These are phyloP conservation scores for Colletotrichum sp. DNA, from an alignment of 2,329 filamentous ascomycete species.

Conservation along the genomic window DNA sequence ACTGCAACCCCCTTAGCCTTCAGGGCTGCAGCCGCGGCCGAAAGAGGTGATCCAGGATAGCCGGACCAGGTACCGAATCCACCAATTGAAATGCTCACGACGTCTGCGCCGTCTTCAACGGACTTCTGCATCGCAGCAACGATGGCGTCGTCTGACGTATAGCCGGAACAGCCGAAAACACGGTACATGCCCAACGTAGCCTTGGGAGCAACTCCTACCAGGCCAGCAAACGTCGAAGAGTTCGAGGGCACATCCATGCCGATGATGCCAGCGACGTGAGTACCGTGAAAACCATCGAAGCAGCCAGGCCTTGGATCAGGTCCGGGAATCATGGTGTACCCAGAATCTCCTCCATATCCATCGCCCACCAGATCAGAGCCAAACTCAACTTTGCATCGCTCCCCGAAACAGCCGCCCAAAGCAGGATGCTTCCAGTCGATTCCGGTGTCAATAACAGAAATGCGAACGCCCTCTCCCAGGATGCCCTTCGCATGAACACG, in stretches of 20 bases:
- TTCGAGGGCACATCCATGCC: constrained; percentile 5
- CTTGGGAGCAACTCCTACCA: constrained; percentile 28
- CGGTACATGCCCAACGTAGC: constrained; percentile 27
- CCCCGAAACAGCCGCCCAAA: constrained; percentile 3
- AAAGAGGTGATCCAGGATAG: constrained; percentile 17
- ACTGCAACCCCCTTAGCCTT: constrained; percentile 58
- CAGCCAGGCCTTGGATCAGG: constrained; percentile 25
- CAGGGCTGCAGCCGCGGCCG: constrained; percentile 53
- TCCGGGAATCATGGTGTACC: neutral
- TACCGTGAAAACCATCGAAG: constrained; percentile 31
- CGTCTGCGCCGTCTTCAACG: constrained; percentile 29
- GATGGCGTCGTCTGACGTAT: constrained; percentile 24
- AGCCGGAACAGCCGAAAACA: constrained; percentile 23
- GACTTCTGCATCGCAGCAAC: constrained; percentile 30
- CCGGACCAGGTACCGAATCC: constrained; percentile 3
- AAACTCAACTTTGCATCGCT: constrained; percentile 15
- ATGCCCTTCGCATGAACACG: constrained; percentile 3
- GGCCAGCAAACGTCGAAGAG: constrained; percentile 2
- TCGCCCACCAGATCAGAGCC: constrained; percentile 24
- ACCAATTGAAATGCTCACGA: constrained; percentile 32
- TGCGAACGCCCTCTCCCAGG: neutral
- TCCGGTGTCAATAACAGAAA: constrained; percentile 14
- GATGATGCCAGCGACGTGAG: constrained; percentile 27
- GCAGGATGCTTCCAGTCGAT: constrained; percentile 10
- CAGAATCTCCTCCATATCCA: constrained; percentile 16